These are phyloP conservation scores for Podospora appendiculata DNA, from an alignment of 495 filamentous ascomycete species.

Conservation along the genomic window DNA sequence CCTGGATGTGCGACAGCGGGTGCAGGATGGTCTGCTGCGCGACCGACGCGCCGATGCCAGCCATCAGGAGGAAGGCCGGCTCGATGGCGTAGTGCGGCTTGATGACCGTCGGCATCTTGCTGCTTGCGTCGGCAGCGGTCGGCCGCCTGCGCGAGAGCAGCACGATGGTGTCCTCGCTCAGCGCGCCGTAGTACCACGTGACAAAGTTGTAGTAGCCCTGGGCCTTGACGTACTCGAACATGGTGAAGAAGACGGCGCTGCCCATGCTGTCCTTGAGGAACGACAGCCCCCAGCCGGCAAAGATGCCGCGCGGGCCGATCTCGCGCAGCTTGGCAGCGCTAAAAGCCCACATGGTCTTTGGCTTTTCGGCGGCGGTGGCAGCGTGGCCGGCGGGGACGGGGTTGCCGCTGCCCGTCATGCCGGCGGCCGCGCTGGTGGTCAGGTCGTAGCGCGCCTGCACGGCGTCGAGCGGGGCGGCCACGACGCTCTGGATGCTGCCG, in stretches of 20 bases:
- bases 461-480: conserved; percentile 85
- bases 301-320: conserved; percentile 74
- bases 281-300: conserved; percentile 72
- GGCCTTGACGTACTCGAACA: conserved; percentile 81
- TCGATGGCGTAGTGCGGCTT: conserved; percentile 81
- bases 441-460: conserved; percentile 70
- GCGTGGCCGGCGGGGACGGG: conserved; percentile 38
- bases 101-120: conserved; percentile 46
- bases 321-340: conserved; percentile 62
- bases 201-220: conserved; percentile 79
- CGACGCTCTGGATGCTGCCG: conserved; percentile 67
- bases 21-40: conserved; percentile 74
- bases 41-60: conserved; percentile 68
- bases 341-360: conserved; percentile 79
- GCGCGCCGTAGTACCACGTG: conserved; percentile 64
- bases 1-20: conserved; percentile 67
- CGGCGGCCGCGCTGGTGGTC: conserved; percentile 6
- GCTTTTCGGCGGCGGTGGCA: conserved; percentile 21
- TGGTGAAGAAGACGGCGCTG: conserved; percentile 74
- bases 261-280: conserved; percentile 78
- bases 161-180: conserved; percentile 35
- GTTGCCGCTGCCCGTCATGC: conserved; percentile 18
- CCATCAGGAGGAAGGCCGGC: conserved; percentile 69
- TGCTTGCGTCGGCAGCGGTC: conserved; percentile 1
- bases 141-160: conserved; percentile 33